Evolutionary conservation across 1,284 basidiomycete species (phyloP).

Genomic region (Leucoagaricus sp.): DNA sequence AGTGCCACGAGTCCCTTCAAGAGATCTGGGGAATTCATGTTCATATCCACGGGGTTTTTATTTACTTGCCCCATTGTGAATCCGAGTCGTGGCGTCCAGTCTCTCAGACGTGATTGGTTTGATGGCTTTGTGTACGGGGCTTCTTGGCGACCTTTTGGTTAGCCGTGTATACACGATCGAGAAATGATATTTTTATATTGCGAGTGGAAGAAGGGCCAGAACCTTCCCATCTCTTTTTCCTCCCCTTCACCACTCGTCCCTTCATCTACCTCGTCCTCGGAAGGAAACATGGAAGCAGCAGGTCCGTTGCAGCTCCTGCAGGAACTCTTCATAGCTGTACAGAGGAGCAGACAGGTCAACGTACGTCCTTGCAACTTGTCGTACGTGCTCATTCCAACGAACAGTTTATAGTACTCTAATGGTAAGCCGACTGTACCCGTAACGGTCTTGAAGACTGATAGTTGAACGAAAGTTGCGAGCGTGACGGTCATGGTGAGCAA

Average conservation of each 20-base stretch:
- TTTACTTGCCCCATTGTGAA: background rate
- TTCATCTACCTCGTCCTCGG: background rate
- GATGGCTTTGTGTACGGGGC: background rate
- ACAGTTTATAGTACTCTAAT: constrained; percentile 8
- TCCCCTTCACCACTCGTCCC: background rate
- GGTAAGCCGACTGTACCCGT: background rate
- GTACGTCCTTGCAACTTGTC: background rate
- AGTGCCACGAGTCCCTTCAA: background rate
- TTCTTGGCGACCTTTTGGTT: background rate
- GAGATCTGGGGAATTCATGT: background rate
- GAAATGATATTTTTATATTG: background rate
- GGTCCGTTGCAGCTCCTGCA: constrained; percentile 7
- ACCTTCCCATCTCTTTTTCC: background rate
- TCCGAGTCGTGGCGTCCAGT: background rate
- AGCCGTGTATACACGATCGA: background rate
- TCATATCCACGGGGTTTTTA: background rate
- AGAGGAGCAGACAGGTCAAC: constrained; percentile 13
- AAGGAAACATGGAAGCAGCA: background rate
- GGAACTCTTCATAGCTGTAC: constrained; percentile 1
- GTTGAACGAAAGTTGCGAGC: constrained; percentile 5
- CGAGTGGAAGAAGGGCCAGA: background rate
- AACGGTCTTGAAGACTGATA: background rate
- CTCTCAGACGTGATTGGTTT: background rate
- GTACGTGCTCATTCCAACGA: background rate
- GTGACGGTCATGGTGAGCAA: constrained; percentile 9